Base-by-base conservation (phyloP, 208 protist genomes). In the Leishmania braziliensis region DNA sequence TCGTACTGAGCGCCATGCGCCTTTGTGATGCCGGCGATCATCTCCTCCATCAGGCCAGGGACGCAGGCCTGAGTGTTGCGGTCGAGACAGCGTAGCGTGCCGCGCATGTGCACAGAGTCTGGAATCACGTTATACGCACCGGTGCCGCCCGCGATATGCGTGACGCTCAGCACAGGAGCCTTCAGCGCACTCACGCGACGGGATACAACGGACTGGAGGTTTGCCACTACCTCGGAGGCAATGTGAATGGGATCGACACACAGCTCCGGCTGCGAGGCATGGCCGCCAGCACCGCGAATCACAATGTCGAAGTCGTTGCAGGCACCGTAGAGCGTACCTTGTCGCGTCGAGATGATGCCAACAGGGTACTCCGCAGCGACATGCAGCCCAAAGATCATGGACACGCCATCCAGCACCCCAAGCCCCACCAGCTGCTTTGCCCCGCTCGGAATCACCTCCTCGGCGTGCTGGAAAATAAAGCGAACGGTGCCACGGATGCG, bases 381-480 rank as follows among this genome's bases (percentile, higher is more conserved):
- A 79, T 90, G 85, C 60, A 91, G 62, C 0, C 86, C 92, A 75
- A 96, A 96, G 46, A 92, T 88, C 82, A 90, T 91, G n/a, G 81
- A 84, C 9, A 95, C 90, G 48, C 91, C 91, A 2, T 96, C 81
- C 71, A 93, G 62, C 39, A 86, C 88, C 48, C 91, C 89, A 5
- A 85, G 80, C 29, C 84, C 66, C 48, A 94, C 86, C 58, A 96
- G 54, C 71, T 94, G 74, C 79, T 86, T 87, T 51, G 90, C 90
- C n/a, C 92, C 92, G 76, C 92, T 88, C 43, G 89, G 88, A 53
- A 70, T 79, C 39, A 91, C 83, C 80, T 96, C 92, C 83, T 96
- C 92, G 6, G 92, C 92, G 82, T 91, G 92, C 84, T 96, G 92
- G 79, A 96, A 96, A 62, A 96, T 86, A 79, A 96, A 96, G 53